These are phyloP conservation scores for Penicillium sp. DNA, from an alignment of 2,329 filamentous ascomycete genomes.

Conservation along the genomic window DNA sequence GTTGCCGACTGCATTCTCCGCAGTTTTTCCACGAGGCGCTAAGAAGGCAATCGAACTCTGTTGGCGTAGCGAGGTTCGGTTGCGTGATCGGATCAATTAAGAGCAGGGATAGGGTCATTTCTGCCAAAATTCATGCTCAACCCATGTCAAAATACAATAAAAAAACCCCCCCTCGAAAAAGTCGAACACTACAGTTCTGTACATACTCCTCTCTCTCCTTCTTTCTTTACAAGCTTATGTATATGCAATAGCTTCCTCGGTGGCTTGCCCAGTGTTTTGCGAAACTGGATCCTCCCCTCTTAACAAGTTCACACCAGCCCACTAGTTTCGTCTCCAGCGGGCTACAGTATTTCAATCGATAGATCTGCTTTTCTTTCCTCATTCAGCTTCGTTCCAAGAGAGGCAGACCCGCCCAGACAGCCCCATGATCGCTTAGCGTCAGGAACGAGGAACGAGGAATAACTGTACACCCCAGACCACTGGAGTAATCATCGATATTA, in stretches of 20 bases:
- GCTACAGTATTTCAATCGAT: background rate
- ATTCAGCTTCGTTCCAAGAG: slow-evolving; percentile 5
- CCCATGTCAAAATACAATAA: too few species aligned
- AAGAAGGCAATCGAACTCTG: background rate
- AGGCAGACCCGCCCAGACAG: background rate
- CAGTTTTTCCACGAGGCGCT: background rate
- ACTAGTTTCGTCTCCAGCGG: background rate
- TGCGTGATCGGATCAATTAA: background rate
- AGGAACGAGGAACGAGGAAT: slow-evolving; percentile 3
- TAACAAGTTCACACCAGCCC: background rate
- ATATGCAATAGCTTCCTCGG: slow-evolving; percentile 10
- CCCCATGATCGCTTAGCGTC: slow-evolving; percentile 14
- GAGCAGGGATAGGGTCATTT: too few species aligned
- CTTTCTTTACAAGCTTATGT: slow-evolving; percentile 15
- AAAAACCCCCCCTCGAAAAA: background rate
- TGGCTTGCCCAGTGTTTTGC: background rate
- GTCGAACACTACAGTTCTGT: too few species aligned
- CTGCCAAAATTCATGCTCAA: too few species aligned
- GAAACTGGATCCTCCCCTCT: background rate
- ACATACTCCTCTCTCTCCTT: too few species aligned
- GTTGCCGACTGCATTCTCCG: background rate
- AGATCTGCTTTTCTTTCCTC: slow-evolving; percentile 14
- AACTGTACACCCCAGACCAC: background rate
- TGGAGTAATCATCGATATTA: slow-evolving; percentile 14
- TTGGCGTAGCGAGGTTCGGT: background rate